Base-by-base conservation (phyloP, 176 grass and related monocot genomes). In the Hyparrhenia diplandra region DNA sequence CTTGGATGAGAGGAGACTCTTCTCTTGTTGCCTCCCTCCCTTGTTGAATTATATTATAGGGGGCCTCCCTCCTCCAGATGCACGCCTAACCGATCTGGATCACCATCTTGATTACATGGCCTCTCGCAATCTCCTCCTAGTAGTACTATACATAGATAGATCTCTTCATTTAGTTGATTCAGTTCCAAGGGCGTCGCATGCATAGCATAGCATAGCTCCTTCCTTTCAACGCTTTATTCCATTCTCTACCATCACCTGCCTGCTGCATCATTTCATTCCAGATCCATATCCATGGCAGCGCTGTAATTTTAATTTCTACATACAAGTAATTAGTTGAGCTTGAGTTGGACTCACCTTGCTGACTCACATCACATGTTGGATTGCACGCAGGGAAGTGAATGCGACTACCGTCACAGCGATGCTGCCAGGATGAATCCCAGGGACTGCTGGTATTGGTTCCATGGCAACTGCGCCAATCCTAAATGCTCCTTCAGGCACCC, bases 381-480 rank as follows among this genome's bases (percentile, higher is more conserved):
- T 7, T 76, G 3, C 24, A 61, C 74, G 17, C 87, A 95, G 93
- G 89, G 89, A 27, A 86, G 40, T 23, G 87, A 90, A 67, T 91
- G 90, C 27, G 93, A 89, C 20, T 95, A 67, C 35, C 84, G 90
- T 43, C 93, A 95, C 27, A 90, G 85, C 10, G 88, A 88, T 30
- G 76, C 83, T 86, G 92, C 88, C 31, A 91, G 92, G 83, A 57
- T 88, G 78, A 94, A 94, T 65, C 92, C 92, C 17, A 94, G 71
- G 79, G 87, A 92, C 75, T 92, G 87, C 36, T 90, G 82, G 90
- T 91, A 93, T 71, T 93, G 93, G 90, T 87, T 97, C 58, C 88
- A 76, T 72, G 80, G 85, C 31, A 88, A 88, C 51, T 96, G 93
- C 63, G 37, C 75, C 1, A 97, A 97, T 87, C 73, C 83, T 66